Evolutionary conservation across 106 monocot genomes (phyloP), one percentile per base, ranked within the genome.

Genomic region (Amphibolis antarctica): DNA sequence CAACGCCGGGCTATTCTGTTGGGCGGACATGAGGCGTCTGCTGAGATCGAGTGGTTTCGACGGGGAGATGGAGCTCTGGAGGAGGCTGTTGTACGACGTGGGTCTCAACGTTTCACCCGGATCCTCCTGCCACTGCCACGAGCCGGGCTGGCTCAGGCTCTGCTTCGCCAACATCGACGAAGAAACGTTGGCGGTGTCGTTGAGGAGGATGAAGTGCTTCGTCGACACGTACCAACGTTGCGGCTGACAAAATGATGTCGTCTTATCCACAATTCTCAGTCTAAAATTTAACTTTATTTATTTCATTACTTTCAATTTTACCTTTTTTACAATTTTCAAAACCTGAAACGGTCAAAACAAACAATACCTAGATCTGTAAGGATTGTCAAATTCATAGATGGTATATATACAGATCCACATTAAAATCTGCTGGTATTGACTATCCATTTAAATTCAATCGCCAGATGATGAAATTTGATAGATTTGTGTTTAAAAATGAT

Each of bases 121-220:
- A 4, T 81, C 85, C 0, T 94, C 89, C 18, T 89, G 85, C 64
- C 93, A 94, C 66, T 94, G 93, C 73, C 7, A 20, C 12, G 89
- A 94, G 48, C 89, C 93, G 0, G 94, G 94, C 1, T 94, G 94
- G 94, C 86, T 94, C 36, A 76, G 94, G 12, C 47, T 94, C 27
- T 94, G 94, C 69, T 94, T 89, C 51, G 89, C 94, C 10, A 89
- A 94, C 73, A 82, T 89, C 79, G 75, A 81, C 9, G 77, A 55
- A 13, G 79, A 77, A 21, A 82, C 89, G 4, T 78, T 94, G 36
- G 46, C 73, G 15, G 46, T 89, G 29, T 78, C 93, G n/a, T 69
- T 89, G 48, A 30, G 48, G 24, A 68, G 94, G 53, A 65, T 94
- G 15, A 55, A 62, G 43, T 28, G 21, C 10, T 85, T 85, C 59